phyloP scores from a whole-genome alignment of 1,139 yeast species.

The Pichia sp. region DNA sequence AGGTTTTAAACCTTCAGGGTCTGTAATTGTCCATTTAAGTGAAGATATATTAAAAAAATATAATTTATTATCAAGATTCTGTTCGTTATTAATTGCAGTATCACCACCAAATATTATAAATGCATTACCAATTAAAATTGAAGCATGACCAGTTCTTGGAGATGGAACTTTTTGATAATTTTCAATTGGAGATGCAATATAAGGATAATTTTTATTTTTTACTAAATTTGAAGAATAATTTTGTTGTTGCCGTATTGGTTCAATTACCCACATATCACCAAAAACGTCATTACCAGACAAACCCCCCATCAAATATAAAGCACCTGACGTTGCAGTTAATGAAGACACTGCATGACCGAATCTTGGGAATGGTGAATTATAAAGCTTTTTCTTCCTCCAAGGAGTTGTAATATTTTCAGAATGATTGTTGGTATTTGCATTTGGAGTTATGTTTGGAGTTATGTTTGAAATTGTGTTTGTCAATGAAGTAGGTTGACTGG shows the following conservation, averaged over 20 bases:
- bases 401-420: constrained; percentile 43
- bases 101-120: constrained; percentile 96
- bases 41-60: constrained; percentile 88
- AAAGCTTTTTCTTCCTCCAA: constrained; percentile 69
- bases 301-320: constrained; percentile 90
- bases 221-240: neutral
- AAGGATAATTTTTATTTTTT: constrained; percentile 27
- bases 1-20: constrained; percentile 78
- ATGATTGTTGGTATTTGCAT: neutral
- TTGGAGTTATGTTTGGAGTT: neutral
- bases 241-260: constrained; percentile 39
- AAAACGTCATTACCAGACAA: constrained; percentile 86
- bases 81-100: constrained; percentile 69
- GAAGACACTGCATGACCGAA: constrained; percentile 88
- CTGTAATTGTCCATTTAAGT: constrained; percentile 84
- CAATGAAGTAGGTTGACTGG: neutral
- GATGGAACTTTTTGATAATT: constrained; percentile 73
- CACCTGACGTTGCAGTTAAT: constrained; percentile 71
- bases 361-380: constrained; percentile 86
- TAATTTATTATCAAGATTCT: constrained; percentile 79
- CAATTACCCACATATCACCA: constrained; percentile 87
- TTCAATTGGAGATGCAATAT: constrained; percentile 60
- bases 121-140: constrained; percentile 90
- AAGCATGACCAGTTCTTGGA: constrained; percentile 95
- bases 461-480: neutral